A percentile compares a stretch with the other conserved stretches of the same genome.
Conservation (phyloP, 495 filamentous ascomycete species). For the Lophium mytilinum region DNA sequence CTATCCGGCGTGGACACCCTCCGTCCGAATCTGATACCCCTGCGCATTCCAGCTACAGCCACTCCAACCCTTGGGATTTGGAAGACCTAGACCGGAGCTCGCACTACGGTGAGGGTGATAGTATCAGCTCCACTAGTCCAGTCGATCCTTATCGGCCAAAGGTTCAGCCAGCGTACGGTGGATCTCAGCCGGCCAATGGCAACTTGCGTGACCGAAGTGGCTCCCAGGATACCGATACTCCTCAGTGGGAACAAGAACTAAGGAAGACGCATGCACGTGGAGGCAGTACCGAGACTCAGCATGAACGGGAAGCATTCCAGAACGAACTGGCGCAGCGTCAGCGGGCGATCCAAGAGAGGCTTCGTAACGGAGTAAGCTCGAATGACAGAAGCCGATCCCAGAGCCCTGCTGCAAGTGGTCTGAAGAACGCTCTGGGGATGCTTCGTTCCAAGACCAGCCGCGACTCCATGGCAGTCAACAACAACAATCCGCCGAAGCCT, state of each 20-base stretch:
- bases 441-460: constrained; percentile 60
- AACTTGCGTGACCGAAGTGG: not conserved
- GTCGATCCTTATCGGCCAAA: constrained; percentile 18
- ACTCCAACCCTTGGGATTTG: constrained; percentile 48
- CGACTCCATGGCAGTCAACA: constrained; percentile 44
- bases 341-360: constrained; percentile 69
- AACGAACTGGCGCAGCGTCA: constrained; percentile 71
- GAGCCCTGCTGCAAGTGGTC: constrained; percentile 31
- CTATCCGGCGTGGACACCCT: constrained; percentile 13
- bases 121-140: constrained; percentile 25
- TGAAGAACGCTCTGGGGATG: constrained; percentile 56
- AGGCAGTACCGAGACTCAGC: constrained; percentile 52
- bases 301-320: constrained; percentile 69
- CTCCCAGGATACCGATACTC: constrained; percentile 19
- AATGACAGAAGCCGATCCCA: constrained; percentile 47
- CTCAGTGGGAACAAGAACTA: constrained; percentile 36
- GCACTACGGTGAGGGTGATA: constrained; percentile 32
- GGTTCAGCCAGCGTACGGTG: constrained; percentile 16
- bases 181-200: constrained; percentile 3
- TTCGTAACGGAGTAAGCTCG: constrained; percentile 62
- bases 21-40: constrained; percentile 28
- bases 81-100: constrained; percentile 41
- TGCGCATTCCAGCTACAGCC: constrained; percentile 33
- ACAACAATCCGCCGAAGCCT: constrained; percentile 20
- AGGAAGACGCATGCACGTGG: constrained; percentile 42